phyloP scores from a whole-genome alignment of 352 stramenopile genomes.

The Phytophthora crassamura region DNA sequence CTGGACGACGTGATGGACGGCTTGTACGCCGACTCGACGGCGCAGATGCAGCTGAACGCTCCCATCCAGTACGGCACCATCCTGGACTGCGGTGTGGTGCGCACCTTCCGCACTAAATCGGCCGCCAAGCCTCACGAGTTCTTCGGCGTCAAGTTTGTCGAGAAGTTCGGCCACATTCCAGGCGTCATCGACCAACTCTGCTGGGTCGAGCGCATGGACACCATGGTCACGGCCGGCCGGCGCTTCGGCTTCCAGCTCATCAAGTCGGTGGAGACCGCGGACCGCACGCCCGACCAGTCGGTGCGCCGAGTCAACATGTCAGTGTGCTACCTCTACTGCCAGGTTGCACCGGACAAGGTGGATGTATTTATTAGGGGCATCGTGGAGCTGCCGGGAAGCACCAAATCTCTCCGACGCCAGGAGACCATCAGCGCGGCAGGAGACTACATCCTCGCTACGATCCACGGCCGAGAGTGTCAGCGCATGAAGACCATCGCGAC shows the following conservation, averaged over 20 bases:
- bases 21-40: constrained; percentile 50
- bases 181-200: constrained; percentile 56
- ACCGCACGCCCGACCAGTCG: constrained; percentile 17
- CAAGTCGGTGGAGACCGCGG: constrained; percentile 62
- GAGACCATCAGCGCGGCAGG: constrained; percentile 36
- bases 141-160: constrained; percentile 73
- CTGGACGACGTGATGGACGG: constrained; percentile 58
- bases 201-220: constrained; percentile 61
- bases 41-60: constrained; percentile 52
- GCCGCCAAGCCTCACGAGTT: constrained; percentile 49
- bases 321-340: constrained; percentile 70
- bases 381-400: constrained; percentile 45
- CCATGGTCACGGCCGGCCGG: constrained; percentile 14
- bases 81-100: constrained; percentile 55
- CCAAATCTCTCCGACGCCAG: constrained; percentile 14
- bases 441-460: constrained; percentile 51
- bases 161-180: constrained; percentile 38
- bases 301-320: constrained; percentile 55
- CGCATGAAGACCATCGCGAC: constrained; percentile 60
- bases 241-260: constrained; percentile 67
- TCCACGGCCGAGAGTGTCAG: constrained; percentile 49
- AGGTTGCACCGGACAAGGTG: constrained; percentile 44
- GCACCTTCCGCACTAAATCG: constrained; percentile 45
- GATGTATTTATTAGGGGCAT: constrained; percentile 71
- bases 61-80: constrained; percentile 58